Conservation (phyloP, 805 yeast genomes). For the Jamesozyma rosinii region DNA sequence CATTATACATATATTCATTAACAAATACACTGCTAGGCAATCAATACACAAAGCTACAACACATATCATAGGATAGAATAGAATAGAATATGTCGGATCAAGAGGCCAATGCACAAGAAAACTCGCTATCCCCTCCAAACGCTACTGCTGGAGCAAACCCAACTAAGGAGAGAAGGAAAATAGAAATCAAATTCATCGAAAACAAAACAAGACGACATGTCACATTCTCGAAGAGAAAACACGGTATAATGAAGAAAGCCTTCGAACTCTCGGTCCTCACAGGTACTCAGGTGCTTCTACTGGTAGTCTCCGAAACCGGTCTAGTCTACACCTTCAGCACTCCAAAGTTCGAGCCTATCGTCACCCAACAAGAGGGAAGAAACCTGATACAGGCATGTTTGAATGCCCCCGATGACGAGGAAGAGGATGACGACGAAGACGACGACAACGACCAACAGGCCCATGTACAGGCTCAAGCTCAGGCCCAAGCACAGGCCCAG, state of each 20-base stretch:
- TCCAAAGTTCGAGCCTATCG: constrained; percentile 97
- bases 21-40: no score
- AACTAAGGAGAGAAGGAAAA: constrained; percentile 65
- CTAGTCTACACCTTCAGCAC: constrained; percentile 96
- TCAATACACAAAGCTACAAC: no score
- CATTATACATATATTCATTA: no score
- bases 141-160: constrained; percentile 44
- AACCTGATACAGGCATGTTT: constrained; percentile 88
- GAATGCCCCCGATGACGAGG: constrained; percentile 91
- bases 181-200: constrained; percentile 93
- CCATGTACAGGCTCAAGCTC: constrained; percentile 21
- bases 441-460: constrained; percentile 33
- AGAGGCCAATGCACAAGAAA: constrained; percentile 3
- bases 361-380: constrained; percentile 94
- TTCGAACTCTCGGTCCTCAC: constrained; percentile 93
- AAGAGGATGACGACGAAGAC: constrained; percentile 56
- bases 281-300: constrained; percentile 89
- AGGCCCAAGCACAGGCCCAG: constrained; percentile 3
- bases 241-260: constrained; percentile 99
- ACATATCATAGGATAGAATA: no score
- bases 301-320: constrained; percentile 98
- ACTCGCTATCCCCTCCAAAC: constrained; percentile 23
- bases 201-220: constrained; percentile 97
- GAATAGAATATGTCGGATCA: constrained; percentile 4
- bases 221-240: constrained; percentile 94